Conservation (phyloP, 306 rosid genomes). For the Casuarina cunninghamiana region DNA sequence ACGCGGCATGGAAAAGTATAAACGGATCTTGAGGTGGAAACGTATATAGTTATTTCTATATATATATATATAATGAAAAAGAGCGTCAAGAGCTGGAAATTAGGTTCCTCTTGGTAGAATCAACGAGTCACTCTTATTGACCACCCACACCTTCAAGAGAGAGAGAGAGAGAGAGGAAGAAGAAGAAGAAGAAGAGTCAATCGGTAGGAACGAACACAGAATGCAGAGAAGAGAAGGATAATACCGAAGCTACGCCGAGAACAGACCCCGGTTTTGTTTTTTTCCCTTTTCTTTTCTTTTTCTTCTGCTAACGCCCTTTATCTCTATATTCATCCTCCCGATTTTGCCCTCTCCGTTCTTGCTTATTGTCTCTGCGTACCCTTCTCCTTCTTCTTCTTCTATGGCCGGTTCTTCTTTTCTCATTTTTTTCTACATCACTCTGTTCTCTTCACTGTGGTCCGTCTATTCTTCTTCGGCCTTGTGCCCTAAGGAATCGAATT, state of each 20-base stretch:
- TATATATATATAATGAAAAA: no score
- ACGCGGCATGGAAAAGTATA: no score
- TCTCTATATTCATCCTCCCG: constrained; percentile 15
- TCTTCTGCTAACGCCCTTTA: not conserved
- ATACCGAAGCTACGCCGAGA: not conserved
- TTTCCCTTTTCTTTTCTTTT: not conserved
- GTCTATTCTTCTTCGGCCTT: constrained; percentile 32
- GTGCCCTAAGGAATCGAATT: constrained; percentile 36
- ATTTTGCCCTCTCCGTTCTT: constrained; percentile 28
- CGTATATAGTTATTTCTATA: no score
- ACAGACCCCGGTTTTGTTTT: not conserved
- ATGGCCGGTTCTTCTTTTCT: constrained; percentile 42
- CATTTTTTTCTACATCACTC: constrained; percentile 24
- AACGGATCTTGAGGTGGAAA: not conserved
- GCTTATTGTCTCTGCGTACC: constrained; percentile 19
- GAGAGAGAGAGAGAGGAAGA: no score
- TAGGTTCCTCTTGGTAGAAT: not conserved
- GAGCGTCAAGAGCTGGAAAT: not conserved
- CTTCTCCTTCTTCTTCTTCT: constrained; percentile 19
- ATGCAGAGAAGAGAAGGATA: not conserved
- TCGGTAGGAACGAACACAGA: not conserved
- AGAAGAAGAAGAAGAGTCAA: no score
- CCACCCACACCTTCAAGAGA: no score
- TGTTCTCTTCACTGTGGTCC: constrained; percentile 30
- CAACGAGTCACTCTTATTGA: not conserved